Evolutionary conservation across 805 yeast genomes (phyloP), one percentile per base, ranked within the genome.

Genomic region (Starmerella bombi): DNA sequence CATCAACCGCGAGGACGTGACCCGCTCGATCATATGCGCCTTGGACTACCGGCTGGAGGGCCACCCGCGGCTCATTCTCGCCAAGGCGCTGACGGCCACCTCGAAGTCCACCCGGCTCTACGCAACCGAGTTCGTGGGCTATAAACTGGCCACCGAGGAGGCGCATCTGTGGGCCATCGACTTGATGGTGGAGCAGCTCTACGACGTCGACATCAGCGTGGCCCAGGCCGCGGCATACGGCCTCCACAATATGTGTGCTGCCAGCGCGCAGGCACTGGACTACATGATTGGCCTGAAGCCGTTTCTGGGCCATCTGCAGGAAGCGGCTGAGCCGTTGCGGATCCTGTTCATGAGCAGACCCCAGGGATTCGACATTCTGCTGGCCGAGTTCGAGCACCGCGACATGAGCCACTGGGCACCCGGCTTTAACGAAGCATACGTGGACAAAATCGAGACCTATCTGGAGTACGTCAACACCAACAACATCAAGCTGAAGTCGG

Each of bases 391-490:
- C 51, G 69, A 83, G 18, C 74, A 73, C 39, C 61, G 58, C 10
- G 86, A 82, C 51, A 71, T 85, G 66, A 71, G 68, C 30, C 62
- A 67, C 14, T 84, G 94, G 94, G 60, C 73, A 2, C 65, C 64
- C 12, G 60, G 59, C 5, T 53, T 48, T 39, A 57, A 56, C 34
- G 61, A 57, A 25, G 42, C 42, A 18, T 59, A 55, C 34, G 63
- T 60, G 2, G 48, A 40, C 8, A 55, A 53, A 20, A 58, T 60
- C 22, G 63, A 59, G 38, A 54, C 54, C 25, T 60, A 55, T 34
- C 44, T 60, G 25, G 53, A 45, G 29, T 30, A 37, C 3, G 33
- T 30, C n/a, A 37, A 38, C 18, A 22, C 18, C 31, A 12, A 28
- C n/a, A 29, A 25, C 23, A 25, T 36, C 17, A 22, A 39, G 1